A percentile compares a stretch with the other conserved stretches of the same genome.
These are phyloP conservation scores for Pseudocercospora cruenta DNA, from an alignment of 2,329 filamentous ascomycete genomes.

Conservation along the genomic window DNA sequence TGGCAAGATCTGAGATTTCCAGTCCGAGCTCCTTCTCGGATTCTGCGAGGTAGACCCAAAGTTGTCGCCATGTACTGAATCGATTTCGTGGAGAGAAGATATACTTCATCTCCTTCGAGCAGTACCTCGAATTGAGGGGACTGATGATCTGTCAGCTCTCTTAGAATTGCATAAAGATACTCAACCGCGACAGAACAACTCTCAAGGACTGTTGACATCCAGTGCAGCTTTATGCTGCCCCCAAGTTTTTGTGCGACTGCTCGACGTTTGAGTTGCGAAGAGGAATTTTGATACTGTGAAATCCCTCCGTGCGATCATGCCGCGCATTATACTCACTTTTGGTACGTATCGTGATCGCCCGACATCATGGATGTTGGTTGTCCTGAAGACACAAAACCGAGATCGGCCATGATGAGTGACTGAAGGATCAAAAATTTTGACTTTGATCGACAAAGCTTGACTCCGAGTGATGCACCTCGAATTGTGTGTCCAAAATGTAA, in stretches of 20 bases:
- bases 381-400: constrained; percentile 15
- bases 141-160: constrained; percentile 55
- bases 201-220: background rate
- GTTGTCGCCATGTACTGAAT: constrained; percentile 77
- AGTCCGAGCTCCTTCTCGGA: constrained; percentile 80
- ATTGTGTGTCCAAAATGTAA: background rate
- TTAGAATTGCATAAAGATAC: background rate
- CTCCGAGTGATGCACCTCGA: background rate
- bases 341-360: constrained; percentile 35
- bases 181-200: background rate
- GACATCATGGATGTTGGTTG: constrained; percentile 30
- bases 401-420: background rate
- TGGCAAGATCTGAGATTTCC: constrained; percentile 67
- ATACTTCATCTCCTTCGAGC: constrained; percentile 72
- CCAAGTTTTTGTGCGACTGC: constrained; percentile 5
- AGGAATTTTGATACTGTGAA: no score
- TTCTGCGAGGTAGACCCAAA: constrained; percentile 86
- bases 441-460: background rate
- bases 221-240: background rate
- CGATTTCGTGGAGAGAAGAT: constrained; percentile 79
- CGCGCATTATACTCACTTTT: constrained; percentile 36
- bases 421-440: background rate
- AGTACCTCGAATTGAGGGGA: constrained; percentile 72
- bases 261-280: background rate
- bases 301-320: no score